Conservation (phyloP, 2,329 filamentous ascomycete genomes). For the Chaetomium sp. region DNA sequence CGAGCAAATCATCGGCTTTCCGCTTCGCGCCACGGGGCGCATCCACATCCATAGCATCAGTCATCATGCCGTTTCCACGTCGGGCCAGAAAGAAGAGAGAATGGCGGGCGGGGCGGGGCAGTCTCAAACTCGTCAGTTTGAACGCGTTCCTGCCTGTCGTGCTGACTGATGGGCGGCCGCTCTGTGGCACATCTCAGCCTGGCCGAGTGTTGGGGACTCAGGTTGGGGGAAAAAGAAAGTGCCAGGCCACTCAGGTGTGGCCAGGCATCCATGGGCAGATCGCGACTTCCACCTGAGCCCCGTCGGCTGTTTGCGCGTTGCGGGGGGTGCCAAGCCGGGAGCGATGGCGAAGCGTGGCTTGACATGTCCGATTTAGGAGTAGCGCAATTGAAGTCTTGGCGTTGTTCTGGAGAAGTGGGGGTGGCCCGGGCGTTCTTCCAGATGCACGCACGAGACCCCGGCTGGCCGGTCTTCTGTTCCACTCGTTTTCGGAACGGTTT, state of each 20-base stretch:
- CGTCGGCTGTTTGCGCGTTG: neutral
- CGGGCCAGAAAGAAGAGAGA: neutral
- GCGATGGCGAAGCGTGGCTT: too few species aligned
- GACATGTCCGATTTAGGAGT: too few species aligned
- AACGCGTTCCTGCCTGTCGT: neutral
- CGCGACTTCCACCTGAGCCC: slow-evolving; percentile 3
- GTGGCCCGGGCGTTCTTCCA: too few species aligned
- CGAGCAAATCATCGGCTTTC: slow-evolving; percentile 35
- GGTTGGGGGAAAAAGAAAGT: neutral
- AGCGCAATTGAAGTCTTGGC: too few species aligned
- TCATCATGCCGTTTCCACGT: slow-evolving; percentile 22
- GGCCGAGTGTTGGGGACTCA: neutral
- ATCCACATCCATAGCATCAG: slow-evolving; percentile 41
- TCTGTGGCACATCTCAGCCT: slow-evolving; percentile 10
- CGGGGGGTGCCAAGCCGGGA: neutral
- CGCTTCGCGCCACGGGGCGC: slow-evolving; percentile 41
- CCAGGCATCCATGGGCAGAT: slow-evolving; percentile 6
- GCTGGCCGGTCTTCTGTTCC: too few species aligned
- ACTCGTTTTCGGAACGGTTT: too few species aligned
- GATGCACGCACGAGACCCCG: too few species aligned
- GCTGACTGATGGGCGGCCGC: neutral
- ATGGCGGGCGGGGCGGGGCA: neutral
- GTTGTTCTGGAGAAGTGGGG: too few species aligned
- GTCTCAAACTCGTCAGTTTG: neutral
- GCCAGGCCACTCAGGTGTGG: neutral